phyloP scores from a whole-genome alignment of 192 early-diverging fungal species.

The Coemansia umbellata region DNA sequence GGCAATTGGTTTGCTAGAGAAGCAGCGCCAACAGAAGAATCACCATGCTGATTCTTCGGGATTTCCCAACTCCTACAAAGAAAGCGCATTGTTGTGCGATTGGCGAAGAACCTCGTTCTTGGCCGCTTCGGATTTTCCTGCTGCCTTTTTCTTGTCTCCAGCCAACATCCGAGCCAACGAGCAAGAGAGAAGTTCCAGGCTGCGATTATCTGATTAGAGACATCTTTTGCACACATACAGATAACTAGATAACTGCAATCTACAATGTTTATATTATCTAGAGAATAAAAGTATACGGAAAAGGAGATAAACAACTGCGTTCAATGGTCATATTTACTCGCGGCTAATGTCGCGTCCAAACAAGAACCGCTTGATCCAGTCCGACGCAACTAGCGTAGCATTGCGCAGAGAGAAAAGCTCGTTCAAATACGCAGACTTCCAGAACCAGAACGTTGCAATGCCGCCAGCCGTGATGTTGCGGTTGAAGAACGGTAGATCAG shows the following conservation, averaged over 20 bases:
- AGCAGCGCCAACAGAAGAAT: too few species aligned
- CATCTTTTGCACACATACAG: too few species aligned
- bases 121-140: too few species aligned
- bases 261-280: background rate
- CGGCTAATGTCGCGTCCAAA: conserved; percentile 91
- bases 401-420: conserved; percentile 87
- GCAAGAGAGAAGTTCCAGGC: too few species aligned
- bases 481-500: conserved; percentile 79
- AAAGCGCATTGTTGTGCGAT: too few species aligned
- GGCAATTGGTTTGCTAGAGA: too few species aligned
- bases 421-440: conserved; percentile 69
- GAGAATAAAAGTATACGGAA: background rate
- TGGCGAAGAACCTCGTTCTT: too few species aligned
- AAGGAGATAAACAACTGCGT: background rate
- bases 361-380: conserved; percentile 87
- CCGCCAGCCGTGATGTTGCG: conserved; percentile 63
- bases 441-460: conserved; percentile 71
- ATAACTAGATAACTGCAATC: too few species aligned
- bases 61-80: too few species aligned
- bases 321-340: conserved; percentile 58
- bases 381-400: conserved; percentile 72
- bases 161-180: too few species aligned
- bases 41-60: too few species aligned
- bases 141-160: too few species aligned
- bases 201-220: conserved; percentile 9